These are phyloP conservation scores for Lepidium didymum DNA, from an alignment of 345 rosid species.

Conservation along the genomic window DNA sequence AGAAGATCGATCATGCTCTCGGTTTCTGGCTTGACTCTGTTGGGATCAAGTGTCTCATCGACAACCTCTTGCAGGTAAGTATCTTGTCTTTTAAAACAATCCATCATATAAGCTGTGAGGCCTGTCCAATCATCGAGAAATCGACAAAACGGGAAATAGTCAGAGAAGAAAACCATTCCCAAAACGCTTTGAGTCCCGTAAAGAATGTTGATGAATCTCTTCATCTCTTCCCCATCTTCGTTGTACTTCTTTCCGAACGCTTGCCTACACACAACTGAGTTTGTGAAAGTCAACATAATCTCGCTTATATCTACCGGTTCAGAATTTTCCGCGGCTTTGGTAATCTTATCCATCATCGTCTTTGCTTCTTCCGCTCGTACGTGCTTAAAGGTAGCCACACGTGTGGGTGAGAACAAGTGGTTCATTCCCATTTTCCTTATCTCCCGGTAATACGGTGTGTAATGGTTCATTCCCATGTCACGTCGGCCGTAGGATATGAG, in stretches of 20 bases:
- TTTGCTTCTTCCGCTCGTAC: constrained; percentile 30
- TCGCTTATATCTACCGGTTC: constrained; percentile 24
- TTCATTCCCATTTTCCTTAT: constrained; percentile 29
- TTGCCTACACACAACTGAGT: constrained; percentile 29
- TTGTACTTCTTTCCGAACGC: constrained; percentile 36
- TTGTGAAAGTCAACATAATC: constrained; percentile 24
- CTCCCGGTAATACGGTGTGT: constrained; percentile 28
- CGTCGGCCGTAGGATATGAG: constrained; percentile 25
- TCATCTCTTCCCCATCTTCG: constrained; percentile 30
- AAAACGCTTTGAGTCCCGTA: constrained; percentile 28
- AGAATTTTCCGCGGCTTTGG: neutral
- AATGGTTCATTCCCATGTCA: constrained; percentile 25
- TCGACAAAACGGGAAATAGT: constrained; percentile 20
- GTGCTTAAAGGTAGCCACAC: constrained; percentile 29
- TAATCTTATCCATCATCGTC: constrained; percentile 21
- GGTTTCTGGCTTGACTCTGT: constrained; percentile 25
- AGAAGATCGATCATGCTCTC: constrained; percentile 32
- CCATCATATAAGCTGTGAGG: constrained; percentile 21
- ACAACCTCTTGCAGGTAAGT: constrained; percentile 26
- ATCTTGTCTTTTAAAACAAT: constrained; percentile 20
- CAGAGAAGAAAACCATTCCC: constrained; percentile 23
- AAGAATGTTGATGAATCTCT: constrained; percentile 26
- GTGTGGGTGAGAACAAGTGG: constrained; percentile 25
- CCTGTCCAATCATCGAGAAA: constrained; percentile 29
- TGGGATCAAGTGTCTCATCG: constrained; percentile 28